Evolutionary conservation across 2,329 filamentous ascomycete species (phyloP).

Genomic region (Orbilia brochopaga): DNA sequence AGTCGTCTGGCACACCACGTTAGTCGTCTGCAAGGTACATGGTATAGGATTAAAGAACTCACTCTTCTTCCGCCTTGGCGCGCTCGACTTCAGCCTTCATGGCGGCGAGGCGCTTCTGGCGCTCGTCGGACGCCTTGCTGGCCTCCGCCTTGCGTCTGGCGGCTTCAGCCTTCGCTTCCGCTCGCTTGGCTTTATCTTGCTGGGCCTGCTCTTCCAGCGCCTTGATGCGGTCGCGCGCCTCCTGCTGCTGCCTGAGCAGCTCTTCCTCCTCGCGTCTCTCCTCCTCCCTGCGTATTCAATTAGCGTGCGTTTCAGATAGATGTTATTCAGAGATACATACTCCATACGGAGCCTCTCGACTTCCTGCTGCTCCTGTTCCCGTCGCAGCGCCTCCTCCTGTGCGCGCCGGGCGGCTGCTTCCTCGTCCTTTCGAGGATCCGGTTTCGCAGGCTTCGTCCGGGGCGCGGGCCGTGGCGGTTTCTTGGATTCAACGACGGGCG

Average conservation of each 20-base stretch:
- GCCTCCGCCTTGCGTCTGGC: slow-evolving; percentile 91
- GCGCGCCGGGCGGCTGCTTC: slow-evolving; percentile 67
- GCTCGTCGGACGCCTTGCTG: slow-evolving; percentile 82
- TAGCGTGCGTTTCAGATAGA: slow-evolving; percentile 26
- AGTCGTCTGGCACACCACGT: slow-evolving; percentile 55
- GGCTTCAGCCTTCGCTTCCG: slow-evolving; percentile 97
- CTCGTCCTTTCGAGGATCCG: slow-evolving; percentile 63
- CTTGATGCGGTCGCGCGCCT: slow-evolving; percentile 79
- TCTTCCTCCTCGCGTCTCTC: slow-evolving; percentile 79
- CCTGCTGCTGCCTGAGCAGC: slow-evolving; percentile 77
- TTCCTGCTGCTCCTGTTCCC: slow-evolving; percentile 71
- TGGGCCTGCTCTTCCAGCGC: slow-evolving; percentile 92
- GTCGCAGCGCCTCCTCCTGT: slow-evolving; percentile 68
- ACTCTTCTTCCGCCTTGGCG: slow-evolving; percentile 73
- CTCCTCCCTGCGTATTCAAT: slow-evolving; percentile 66
- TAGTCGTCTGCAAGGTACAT: slow-evolving; percentile 18
- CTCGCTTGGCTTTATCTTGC: slow-evolving; percentile 91
- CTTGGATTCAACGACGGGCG: slow-evolving; percentile 65
- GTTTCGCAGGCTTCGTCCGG: slow-evolving; percentile 71
- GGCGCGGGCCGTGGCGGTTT: slow-evolving; percentile 73
- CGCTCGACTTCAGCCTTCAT: slow-evolving; percentile 91
- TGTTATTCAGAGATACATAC: slow-evolving; percentile 67
- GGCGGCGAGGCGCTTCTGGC: slow-evolving; percentile 80
- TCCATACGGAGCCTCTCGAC: slow-evolving; percentile 77
- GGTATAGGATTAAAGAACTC: slow-evolving; percentile 5